These are phyloP conservation scores for Suhomyces coccinellae DNA, from an alignment of 1,139 yeast species.

Conservation along the genomic window DNA sequence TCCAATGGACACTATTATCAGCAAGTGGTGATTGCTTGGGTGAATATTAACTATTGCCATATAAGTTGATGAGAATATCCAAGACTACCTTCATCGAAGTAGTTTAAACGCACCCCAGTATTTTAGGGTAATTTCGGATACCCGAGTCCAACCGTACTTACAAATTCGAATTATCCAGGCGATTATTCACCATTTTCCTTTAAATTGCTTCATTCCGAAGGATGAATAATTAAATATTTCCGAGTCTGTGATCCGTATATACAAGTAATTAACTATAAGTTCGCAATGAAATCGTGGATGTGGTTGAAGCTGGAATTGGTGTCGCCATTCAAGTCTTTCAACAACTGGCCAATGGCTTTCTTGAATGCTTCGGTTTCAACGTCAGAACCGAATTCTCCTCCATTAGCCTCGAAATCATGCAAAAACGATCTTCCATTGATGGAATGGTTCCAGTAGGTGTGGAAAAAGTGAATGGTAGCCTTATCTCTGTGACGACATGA, in stretches of 20 bases:
- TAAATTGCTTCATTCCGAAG: too few species aligned
- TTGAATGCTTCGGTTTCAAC: constrained; percentile 26
- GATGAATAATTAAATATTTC: background rate
- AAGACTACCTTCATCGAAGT: too few species aligned
- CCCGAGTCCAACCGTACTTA: too few species aligned
- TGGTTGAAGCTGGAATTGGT: constrained; percentile 7
- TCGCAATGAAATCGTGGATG: constrained; percentile 6
- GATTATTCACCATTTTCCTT: too few species aligned
- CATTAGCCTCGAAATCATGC: constrained; percentile 21
- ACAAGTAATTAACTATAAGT: background rate
- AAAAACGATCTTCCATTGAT: constrained; percentile 28
- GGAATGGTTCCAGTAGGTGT: constrained; percentile 31
- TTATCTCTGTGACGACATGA: constrained; percentile 29
- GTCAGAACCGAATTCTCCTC: constrained; percentile 20
- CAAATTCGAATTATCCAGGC: too few species aligned
- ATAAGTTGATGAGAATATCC: too few species aligned
- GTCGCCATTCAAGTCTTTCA: constrained; percentile 17
- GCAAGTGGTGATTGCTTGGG: too few species aligned
- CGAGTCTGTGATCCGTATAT: background rate
- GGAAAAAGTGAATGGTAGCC: constrained; percentile 34
- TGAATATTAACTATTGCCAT: too few species aligned
- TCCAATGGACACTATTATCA: too few species aligned
- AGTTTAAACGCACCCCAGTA: too few species aligned
- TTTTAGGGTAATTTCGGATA: too few species aligned
- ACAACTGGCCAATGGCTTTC: constrained; percentile 22